Conservation (phyloP, 805 yeast species). For the Diddensiella caesifluorescens region DNA sequence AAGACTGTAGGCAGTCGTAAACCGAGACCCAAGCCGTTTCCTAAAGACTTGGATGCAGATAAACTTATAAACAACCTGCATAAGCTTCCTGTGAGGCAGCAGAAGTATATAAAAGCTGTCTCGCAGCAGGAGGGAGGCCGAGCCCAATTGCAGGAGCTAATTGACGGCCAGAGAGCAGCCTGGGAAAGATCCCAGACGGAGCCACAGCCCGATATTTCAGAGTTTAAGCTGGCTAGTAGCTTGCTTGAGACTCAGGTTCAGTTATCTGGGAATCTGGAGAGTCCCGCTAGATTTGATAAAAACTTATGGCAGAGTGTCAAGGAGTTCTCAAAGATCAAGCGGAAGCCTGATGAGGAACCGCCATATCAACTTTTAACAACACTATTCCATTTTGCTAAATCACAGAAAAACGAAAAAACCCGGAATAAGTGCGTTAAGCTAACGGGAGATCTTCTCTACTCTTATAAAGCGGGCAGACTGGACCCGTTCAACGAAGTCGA, state of each 20-base stretch:
- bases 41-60: too few species aligned
- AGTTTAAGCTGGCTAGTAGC: neutral
- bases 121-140: too few species aligned
- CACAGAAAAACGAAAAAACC: conserved; percentile 9
- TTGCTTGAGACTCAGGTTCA: neutral
- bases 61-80: too few species aligned
- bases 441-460: conserved; percentile 23
- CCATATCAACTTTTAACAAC: conserved; percentile 20
- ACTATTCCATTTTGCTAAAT: conserved; percentile 21
- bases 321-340: conserved; percentile 8
- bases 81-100: too few species aligned
- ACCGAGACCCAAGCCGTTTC: too few species aligned
- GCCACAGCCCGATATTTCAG: neutral
- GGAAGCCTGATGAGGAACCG: conserved; percentile 9
- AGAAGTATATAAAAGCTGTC: too few species aligned
- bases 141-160: too few species aligned
- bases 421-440: conserved; percentile 16
- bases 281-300: conserved; percentile 8
- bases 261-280: neutral
- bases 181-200: too few species aligned
- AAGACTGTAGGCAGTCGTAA: too few species aligned
- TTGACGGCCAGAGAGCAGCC: too few species aligned
- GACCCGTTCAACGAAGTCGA: conserved; percentile 25
- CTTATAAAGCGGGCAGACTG: conserved; percentile 17
- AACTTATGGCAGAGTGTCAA: conserved; percentile 13